These are phyloP conservation scores for Microsporum ferrugineum DNA, from an alignment of 2,329 filamentous ascomycete species.

Conservation along the genomic window DNA sequence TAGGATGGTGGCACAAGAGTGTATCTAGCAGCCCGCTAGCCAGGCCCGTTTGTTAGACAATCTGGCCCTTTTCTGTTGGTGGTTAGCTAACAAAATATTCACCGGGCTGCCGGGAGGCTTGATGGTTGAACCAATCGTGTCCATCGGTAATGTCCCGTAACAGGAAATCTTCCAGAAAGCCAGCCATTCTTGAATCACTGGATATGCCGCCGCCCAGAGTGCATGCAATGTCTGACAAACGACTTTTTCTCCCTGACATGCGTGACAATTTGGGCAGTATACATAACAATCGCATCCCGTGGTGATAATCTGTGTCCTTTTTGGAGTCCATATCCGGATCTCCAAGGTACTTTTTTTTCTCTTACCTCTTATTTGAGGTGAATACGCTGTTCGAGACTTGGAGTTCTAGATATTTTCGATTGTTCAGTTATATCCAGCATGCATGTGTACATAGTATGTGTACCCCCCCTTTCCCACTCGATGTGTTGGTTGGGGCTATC, in stretches of 20 bases:
- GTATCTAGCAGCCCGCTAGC: background rate
- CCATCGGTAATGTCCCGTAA: background rate
- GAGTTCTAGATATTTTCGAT: background rate
- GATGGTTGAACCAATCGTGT: background rate
- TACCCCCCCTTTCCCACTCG: background rate
- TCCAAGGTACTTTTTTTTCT: background rate
- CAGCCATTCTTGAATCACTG: background rate
- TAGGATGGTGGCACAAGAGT: background rate
- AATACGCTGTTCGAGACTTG: background rate
- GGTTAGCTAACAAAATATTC: background rate
- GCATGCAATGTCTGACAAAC: background rate
- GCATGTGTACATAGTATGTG: background rate
- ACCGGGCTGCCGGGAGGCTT: background rate
- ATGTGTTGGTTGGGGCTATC: slow-evolving; percentile 2
- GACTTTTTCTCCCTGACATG: background rate
- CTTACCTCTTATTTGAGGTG: background rate
- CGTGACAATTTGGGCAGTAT: background rate
- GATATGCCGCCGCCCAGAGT: background rate
- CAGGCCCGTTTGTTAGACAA: background rate
- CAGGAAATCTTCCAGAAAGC: background rate
- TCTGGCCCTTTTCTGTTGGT: background rate
- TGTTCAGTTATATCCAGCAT: background rate
- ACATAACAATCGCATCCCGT: background rate
- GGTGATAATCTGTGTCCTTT: background rate
- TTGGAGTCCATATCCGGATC: background rate